A percentile compares a stretch with the other conserved stretches of the same genome.
Evolutionary conservation across 179 eudicot genomes (phyloP).

Genomic region (Silene coronaria): DNA sequence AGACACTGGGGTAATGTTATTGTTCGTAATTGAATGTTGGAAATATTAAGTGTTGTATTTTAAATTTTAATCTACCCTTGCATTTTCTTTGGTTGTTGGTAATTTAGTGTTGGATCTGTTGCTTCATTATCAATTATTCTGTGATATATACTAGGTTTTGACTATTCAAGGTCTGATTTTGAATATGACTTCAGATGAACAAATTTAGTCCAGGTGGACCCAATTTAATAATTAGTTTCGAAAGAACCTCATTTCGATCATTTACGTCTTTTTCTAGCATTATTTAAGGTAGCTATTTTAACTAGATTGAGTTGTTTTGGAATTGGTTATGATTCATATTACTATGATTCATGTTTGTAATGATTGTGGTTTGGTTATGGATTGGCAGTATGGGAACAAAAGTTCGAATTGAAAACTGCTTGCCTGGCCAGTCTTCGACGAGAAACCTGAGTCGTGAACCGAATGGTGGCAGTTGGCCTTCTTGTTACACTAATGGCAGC

Average conservation of each 20-base stretch:
- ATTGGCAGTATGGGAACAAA: constrained; percentile 80
- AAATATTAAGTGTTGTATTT: constrained; percentile 18
- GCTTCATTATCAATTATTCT: constrained; percentile 2
- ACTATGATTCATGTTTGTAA: too few relatives aligned
- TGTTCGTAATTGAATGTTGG: neutral
- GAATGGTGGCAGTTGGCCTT: constrained; percentile 67
- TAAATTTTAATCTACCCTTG: constrained; percentile 17
- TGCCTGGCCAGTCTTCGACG: constrained; percentile 50
- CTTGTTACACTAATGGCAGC: constrained; percentile 49
- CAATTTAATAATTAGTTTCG: too few relatives aligned
- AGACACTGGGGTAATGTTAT: too few relatives aligned
- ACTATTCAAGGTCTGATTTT: constrained; percentile 21
- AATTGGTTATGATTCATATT: too few relatives aligned
- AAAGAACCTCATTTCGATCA: too few relatives aligned
- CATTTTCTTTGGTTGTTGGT: neutral
- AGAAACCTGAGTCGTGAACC: constrained; percentile 72
- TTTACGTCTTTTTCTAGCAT: too few relatives aligned
- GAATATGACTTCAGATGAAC: neutral
- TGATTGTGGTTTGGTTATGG: constrained; percentile 5
- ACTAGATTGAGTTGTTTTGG: neutral
- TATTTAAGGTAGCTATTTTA: constrained; percentile 8
- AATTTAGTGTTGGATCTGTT: too few relatives aligned
- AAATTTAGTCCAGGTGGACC: neutral
- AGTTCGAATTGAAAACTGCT: constrained; percentile 53
- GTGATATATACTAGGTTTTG: constrained; percentile 20